Percentiles rank a stretch among this genome's conserved stretches.
Conservation (phyloP, 164 flowering plant genomes). For the Cinnamomum chago region DNA sequence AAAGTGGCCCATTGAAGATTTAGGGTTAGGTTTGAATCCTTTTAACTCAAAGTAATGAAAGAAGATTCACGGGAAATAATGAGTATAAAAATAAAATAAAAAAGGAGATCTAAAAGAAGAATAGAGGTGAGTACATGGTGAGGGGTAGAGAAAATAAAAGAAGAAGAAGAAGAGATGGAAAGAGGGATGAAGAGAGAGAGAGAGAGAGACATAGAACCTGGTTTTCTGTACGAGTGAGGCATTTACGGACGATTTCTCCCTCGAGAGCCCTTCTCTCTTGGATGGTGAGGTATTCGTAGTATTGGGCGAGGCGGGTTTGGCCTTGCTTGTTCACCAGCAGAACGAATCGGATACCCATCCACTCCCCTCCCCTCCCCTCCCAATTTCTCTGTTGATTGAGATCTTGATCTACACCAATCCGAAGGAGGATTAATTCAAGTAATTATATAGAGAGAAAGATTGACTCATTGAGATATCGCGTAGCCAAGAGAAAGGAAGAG, state of each 20-base stretch:
- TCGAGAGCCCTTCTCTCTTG: conserved; percentile 96
- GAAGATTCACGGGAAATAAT: neutral
- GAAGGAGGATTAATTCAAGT: neutral
- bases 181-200: neutral
- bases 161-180: neutral
- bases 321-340: conserved; percentile 99
- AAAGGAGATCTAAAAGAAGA: neutral
- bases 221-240: conserved; percentile 89
- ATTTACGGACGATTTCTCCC: conserved; percentile 97
- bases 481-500: too few relatives aligned
- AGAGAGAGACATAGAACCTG: conserved; percentile 48
- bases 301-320: conserved; percentile 95
- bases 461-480: too few relatives aligned
- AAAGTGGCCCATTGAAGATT: too few relatives aligned
- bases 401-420: neutral
- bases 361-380: neutral
- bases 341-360: conserved; percentile 82
- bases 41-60: too few relatives aligned
- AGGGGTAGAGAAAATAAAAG: neutral
- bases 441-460: too few relatives aligned
- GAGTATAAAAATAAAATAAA: too few relatives aligned
- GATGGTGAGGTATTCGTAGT: conserved; percentile 90
- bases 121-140: neutral
- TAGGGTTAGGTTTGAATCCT: too few relatives aligned
- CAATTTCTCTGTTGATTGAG: neutral